Evolutionary conservation across 371 early-diverging fungal species (phyloP).

Genomic region (Neoconidiobolus thromboides): DNA sequence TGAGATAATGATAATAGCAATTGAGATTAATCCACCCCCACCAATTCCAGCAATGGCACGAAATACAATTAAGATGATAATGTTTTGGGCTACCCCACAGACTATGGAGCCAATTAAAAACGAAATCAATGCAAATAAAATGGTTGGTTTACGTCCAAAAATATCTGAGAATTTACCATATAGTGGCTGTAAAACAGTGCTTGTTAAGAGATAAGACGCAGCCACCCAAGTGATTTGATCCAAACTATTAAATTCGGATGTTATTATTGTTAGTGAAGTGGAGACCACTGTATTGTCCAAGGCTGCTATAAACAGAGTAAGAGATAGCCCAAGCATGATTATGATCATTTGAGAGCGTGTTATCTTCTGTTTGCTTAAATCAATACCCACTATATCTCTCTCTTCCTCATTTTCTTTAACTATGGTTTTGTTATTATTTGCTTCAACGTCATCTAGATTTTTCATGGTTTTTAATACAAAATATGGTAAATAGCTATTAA

Average conservation of each 20-base stretch:
- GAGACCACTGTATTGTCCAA: constrained; percentile 60
- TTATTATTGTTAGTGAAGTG: constrained; percentile 55
- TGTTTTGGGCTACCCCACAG: constrained; percentile 29
- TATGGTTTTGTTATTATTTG: no score
- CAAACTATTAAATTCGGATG: constrained; percentile 48
- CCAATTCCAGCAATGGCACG: constrained; percentile 45
- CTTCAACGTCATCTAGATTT: no score
- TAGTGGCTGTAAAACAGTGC: constrained; percentile 53
- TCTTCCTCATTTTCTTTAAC: no score
- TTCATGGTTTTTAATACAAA: no score
- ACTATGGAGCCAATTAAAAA: constrained; percentile 34
- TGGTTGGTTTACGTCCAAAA: constrained; percentile 39
- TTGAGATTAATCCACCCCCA: constrained; percentile 31
- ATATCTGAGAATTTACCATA: constrained; percentile 34
- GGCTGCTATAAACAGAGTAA: constrained; percentile 34
- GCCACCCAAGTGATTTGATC: constrained; percentile 47
- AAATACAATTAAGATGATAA: constrained; percentile 39
- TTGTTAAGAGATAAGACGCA: constrained; percentile 51
- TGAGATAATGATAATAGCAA: constrained; percentile 25
- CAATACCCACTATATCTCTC: no score
- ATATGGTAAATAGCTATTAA: no score
- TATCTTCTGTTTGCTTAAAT: no score
- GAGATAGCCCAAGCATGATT: constrained; percentile 11
- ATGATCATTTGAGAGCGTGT: background rate
- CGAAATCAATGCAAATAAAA: constrained; percentile 28